phyloP scores from a whole-genome alignment of 202 grass and related monocot species.

The Saccharum hybrid region DNA sequence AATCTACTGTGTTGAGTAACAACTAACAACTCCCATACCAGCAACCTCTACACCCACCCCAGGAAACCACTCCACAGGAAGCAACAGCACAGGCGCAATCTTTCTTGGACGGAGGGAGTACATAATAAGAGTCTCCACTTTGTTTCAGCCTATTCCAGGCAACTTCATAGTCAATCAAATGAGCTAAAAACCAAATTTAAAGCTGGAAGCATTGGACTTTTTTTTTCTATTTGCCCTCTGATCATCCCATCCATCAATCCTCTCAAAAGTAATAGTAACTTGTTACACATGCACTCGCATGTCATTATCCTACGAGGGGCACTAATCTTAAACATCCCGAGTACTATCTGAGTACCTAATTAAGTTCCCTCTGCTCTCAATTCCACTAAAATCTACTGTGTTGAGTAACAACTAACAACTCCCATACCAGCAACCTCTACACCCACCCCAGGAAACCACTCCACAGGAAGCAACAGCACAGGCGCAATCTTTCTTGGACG shows the following conservation, averaged over 20 bases:
- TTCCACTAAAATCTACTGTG: background rate
- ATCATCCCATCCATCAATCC: background rate
- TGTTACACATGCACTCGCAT: background rate
- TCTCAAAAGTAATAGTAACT: background rate
- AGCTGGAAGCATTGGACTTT: background rate
- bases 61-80: constrained; percentile 2
- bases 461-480: background rate
- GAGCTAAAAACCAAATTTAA: background rate
- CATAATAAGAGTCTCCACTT: background rate
- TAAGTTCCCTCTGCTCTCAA: background rate
- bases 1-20: background rate
- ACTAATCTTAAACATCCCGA: background rate
- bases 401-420: background rate
- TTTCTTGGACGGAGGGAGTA: too few relatives aligned
- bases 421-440: background rate
- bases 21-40: background rate
- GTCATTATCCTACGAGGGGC: background rate
- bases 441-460: background rate
- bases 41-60: background rate
- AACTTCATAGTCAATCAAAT: background rate
- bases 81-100: background rate
- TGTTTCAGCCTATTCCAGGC: background rate
- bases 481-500: background rate
- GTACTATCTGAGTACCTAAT: background rate
- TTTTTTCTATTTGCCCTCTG: background rate